A percentile compares a stretch with the other conserved stretches of the same genome.
phyloP scores from a whole-genome alignment of 257 asterid genomes.

The Solanum clarkiae region DNA sequence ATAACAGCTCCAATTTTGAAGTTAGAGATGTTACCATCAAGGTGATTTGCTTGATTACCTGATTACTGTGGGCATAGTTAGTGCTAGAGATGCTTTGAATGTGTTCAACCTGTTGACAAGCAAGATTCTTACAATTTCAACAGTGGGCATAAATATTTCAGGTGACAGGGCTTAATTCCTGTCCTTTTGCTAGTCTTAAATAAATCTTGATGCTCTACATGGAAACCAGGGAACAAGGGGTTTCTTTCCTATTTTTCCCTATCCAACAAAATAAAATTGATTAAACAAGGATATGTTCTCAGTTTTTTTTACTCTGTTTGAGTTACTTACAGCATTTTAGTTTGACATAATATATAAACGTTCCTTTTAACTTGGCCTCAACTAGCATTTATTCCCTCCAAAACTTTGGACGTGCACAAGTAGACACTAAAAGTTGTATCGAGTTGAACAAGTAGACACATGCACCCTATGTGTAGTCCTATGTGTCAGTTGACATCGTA shows the following conservation, averaged over 20 bases:
- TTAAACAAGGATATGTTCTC: background rate
- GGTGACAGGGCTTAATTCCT: background rate
- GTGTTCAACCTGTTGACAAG: background rate
- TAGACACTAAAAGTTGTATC: too few relatives aligned
- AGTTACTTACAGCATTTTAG: background rate
- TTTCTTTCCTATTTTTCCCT: too few relatives aligned
- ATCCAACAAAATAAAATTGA: background rate
- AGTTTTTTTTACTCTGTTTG: background rate
- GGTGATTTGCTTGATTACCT: slow-evolving; percentile 24
- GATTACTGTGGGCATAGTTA: background rate
- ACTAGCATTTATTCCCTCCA: too few relatives aligned
- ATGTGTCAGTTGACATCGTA: too few relatives aligned
- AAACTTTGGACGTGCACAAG: too few relatives aligned
- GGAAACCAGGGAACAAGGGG: too few relatives aligned
- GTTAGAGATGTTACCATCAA: slow-evolving; percentile 78
- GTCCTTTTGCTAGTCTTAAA: background rate
- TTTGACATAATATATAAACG: too few relatives aligned
- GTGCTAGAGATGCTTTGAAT: background rate
- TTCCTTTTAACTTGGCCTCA: too few relatives aligned
- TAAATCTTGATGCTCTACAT: background rate
- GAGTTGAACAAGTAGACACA: too few relatives aligned
- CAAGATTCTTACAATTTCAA: background rate
- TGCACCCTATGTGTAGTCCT: too few relatives aligned
- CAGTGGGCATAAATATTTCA: background rate
- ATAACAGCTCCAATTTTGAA: slow-evolving; percentile 84